Evolutionary conservation across 1,139 yeast genomes (phyloP).

Genomic region (Geotrichum carabidarum): DNA sequence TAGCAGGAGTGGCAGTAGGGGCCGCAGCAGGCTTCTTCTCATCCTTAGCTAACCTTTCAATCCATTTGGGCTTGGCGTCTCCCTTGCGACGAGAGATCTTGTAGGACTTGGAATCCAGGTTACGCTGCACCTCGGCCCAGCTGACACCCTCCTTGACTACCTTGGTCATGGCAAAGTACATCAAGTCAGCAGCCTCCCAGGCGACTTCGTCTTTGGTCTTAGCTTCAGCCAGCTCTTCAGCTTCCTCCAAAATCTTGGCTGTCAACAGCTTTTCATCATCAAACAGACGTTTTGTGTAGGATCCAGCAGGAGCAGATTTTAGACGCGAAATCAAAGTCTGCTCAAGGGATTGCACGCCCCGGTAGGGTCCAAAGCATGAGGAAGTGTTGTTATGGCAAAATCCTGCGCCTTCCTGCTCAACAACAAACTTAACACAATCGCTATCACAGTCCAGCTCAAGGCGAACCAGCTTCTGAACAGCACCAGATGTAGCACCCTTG

Average conservation of each 20-base stretch:
- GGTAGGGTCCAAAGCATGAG: conserved; percentile 73
- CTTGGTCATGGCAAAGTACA: conserved; percentile 87
- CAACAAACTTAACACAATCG: conserved; percentile 82
- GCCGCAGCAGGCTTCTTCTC: conserved; percentile 19
- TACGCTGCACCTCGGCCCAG: conserved; percentile 73
- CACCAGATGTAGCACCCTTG: conserved; percentile 93
- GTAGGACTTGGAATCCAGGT: conserved; percentile 73
- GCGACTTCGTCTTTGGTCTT: conserved; percentile 64
- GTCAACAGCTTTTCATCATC: conserved; percentile 65
- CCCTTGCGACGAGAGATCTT: conserved; percentile 93
- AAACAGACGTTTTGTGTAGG: conserved; percentile 85
- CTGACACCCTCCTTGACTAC: conserved; percentile 77
- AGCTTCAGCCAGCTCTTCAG: conserved; percentile 92
- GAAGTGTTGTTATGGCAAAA: conserved; percentile 83
- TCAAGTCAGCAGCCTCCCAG: conserved; percentile 95
- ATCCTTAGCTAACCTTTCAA: conserved; percentile 32
- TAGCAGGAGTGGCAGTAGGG: conserved; percentile 21
- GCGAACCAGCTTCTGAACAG: conserved; percentile 68
- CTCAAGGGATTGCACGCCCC: conserved; percentile 57
- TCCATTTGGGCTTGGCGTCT: conserved; percentile 82
- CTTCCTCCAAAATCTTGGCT: conserved; percentile 92
- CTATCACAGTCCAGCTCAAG: conserved; percentile 84
- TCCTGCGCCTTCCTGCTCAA: conserved; percentile 76
- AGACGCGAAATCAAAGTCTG: conserved; percentile 49
- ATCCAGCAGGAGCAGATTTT: conserved; percentile 74